Conservation (phyloP, 192 early-diverging fungal species). For the Podochytrium sp. region DNA sequence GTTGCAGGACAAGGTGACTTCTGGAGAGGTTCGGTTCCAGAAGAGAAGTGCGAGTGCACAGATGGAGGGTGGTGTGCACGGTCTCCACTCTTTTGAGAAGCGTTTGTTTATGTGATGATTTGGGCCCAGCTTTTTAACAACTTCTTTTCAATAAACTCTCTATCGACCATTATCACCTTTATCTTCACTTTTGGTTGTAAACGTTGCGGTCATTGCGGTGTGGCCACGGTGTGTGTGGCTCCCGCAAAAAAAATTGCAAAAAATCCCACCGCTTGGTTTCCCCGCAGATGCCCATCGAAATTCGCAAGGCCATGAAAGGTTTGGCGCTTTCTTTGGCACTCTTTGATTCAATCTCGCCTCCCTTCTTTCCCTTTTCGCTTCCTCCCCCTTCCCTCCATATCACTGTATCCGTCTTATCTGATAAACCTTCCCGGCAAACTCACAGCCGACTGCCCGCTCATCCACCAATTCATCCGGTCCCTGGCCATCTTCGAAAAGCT, state of each 20-base stretch:
- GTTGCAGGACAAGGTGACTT: slow-evolving; percentile 70
- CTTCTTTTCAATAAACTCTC: no score
- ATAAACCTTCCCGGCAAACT: no score
- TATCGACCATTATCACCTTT: no score
- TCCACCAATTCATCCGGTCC: slow-evolving; percentile 71
- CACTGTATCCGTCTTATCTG: no score
- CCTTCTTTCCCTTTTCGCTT: background rate
- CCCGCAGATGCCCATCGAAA: no score
- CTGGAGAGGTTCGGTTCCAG: slow-evolving; percentile 88
- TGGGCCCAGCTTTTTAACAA: no score
- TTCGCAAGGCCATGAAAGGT: slow-evolving; percentile 6
- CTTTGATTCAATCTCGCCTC: background rate
- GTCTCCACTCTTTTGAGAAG: slow-evolving; percentile 80
- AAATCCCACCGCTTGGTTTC: no score
- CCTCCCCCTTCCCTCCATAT: no score
- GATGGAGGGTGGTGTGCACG: slow-evolving; percentile 96
- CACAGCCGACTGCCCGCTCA: slow-evolving; percentile 61
- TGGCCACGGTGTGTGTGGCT: no score
- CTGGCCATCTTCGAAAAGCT: slow-evolving; percentile 82
- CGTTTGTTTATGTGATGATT: slow-evolving; percentile 10
- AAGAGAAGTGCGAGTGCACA: slow-evolving; percentile 92
- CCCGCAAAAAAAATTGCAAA: no score
- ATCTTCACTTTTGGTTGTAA: no score
- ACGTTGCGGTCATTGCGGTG: no score
- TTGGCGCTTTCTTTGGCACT: background rate